These are phyloP conservation scores for Alternaria triticimaculans DNA, from an alignment of 2,329 filamentous ascomycete genomes.

Conservation along the genomic window DNA sequence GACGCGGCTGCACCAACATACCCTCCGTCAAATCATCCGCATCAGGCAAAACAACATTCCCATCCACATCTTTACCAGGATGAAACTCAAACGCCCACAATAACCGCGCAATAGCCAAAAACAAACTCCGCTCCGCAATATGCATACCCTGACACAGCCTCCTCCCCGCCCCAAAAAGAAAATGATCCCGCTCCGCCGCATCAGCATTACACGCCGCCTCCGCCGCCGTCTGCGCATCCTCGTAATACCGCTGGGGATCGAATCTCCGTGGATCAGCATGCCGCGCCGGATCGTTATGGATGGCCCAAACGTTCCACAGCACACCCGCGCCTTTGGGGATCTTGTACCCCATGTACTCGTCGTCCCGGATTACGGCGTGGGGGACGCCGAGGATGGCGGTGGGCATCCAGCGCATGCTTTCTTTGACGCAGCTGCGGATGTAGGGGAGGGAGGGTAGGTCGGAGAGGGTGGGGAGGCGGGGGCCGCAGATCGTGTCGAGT, in stretches of 20 bases:
- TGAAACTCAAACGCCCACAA: slow-evolving; percentile 45
- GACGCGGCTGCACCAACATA: slow-evolving; percentile 22
- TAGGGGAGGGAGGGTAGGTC: slow-evolving; percentile 34
- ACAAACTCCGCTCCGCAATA: slow-evolving; percentile 41
- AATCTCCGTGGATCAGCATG: slow-evolving; percentile 53
- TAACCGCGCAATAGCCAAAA: slow-evolving; percentile 39
- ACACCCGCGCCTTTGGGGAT: slow-evolving; percentile 49
- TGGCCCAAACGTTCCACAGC: slow-evolving; percentile 44
- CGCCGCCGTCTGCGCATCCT: slow-evolving; percentile 35
- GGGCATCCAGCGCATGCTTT: slow-evolving; percentile 42
- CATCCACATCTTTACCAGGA: neutral
- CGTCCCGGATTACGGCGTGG: slow-evolving; percentile 33
- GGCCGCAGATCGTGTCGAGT: slow-evolving; percentile 38
- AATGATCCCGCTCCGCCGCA: slow-evolving; percentile 42
- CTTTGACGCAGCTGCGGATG: slow-evolving; percentile 38
- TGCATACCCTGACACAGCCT: slow-evolving; percentile 49
- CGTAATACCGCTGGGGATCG: slow-evolving; percentile 50
- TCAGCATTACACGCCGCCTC: slow-evolving; percentile 43
- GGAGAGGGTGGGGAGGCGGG: slow-evolving; percentile 38
- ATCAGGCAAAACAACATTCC: slow-evolving; percentile 17
- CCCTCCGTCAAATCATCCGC: slow-evolving; percentile 24
- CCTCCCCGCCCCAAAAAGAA: slow-evolving; percentile 48
- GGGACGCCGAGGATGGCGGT: slow-evolving; percentile 31
- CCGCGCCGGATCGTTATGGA: slow-evolving; percentile 50
- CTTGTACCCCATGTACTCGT: slow-evolving; percentile 42